A percentile compares a stretch with the other conserved stretches of the same genome.
phyloP scores from a whole-genome alignment of 768 basidiomycete species.

The Lanmaoa pseudosensibilis region DNA sequence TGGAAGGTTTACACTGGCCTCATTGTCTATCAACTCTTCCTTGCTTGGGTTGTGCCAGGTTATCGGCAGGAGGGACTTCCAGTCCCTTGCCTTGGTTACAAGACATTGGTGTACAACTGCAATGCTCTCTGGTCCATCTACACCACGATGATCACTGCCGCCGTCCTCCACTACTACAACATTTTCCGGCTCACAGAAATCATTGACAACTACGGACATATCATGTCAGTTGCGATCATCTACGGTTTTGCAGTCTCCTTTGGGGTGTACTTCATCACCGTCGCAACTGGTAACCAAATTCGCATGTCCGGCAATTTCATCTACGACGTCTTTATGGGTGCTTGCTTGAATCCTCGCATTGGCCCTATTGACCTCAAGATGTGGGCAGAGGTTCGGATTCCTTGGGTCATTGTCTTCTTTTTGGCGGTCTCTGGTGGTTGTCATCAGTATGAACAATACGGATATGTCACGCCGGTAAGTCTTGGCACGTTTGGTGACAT shows the following conservation, averaged over 20 bases:
- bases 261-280: conserved; percentile 76
- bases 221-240: conserved; percentile 96
- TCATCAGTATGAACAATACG: conserved; percentile 92
- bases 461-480: conserved; percentile 87
- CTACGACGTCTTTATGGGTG: conserved; percentile 98
- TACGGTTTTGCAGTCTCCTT: conserved; percentile 82
- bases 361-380: conserved; percentile 94
- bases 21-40: conserved; percentile 83
- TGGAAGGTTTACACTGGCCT: conserved; percentile 90
- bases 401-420: conserved; percentile 96
- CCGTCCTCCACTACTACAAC: conserved; percentile 70
- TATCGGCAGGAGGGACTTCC: conserved; percentile 94
- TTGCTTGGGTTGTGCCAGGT: conserved; percentile 90
- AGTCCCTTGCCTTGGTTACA: conserved; percentile 91
- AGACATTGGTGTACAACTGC: conserved; percentile 94
- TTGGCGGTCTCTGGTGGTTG: conserved; percentile 88
- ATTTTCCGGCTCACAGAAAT: conserved; percentile 92
- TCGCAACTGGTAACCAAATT: conserved; percentile 75
- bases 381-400: conserved; percentile 97
- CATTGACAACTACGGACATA: conserved; percentile 92
- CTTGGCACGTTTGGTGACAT: neutral
- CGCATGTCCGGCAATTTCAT: conserved; percentile 94
- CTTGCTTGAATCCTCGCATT: conserved; percentile 88
- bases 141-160: conserved; percentile 73
- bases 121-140: conserved; percentile 89